A percentile compares a stretch with the other conserved stretches of the same genome.
These are phyloP conservation scores for Hypoxylon sp. DNA, from an alignment of 2,329 filamentous ascomycete species.

Conservation along the genomic window DNA sequence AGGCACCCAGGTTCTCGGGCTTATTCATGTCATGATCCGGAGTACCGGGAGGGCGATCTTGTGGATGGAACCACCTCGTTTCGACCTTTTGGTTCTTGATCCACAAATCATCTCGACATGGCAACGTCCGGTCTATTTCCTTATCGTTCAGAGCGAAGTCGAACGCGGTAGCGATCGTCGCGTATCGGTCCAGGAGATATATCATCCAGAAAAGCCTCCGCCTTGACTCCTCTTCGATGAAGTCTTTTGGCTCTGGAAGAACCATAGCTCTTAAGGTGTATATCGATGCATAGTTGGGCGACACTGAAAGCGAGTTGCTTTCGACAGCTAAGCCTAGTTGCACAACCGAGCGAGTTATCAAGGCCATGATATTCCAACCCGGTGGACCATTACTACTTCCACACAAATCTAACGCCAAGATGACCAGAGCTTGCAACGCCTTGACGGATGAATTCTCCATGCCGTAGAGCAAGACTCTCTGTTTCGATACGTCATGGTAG, in stretches of 20 bases:
- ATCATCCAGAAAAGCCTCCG: conserved; percentile 94
- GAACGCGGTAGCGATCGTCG: conserved; percentile 91
- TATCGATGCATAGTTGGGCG: conserved; percentile 86
- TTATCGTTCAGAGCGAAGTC: conserved; percentile 91
- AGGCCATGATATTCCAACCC: conserved; percentile 90
- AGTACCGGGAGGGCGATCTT: conserved; percentile 59
- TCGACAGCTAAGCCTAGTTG: conserved; percentile 90
- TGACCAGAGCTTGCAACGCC: conserved; percentile 87
- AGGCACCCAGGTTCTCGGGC: conserved; percentile 86
- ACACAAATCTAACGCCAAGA: conserved; percentile 86
- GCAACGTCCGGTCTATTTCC: conserved; percentile 88
- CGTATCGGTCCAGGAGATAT: conserved; percentile 90
- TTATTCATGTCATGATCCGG: conserved; percentile 76
- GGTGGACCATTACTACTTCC: conserved; percentile 91
- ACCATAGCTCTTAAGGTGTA: conserved; percentile 90
- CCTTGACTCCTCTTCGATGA: conserved; percentile 90
- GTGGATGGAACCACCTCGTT: conserved; percentile 82
- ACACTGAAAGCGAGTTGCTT: conserved; percentile 81
- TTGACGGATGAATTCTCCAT: conserved; percentile 92
- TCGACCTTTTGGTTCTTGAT: conserved; percentile 86
- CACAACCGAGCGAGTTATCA: conserved; percentile 90
- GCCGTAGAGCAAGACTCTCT: conserved; percentile 88
- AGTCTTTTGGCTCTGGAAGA: conserved; percentile 84
- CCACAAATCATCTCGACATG: conserved; percentile 90
- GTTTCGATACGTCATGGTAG: conserved; percentile 86